Base-by-base conservation (phyloP, 192 early-diverging fungal species). In the Dissophora ornata region DNA sequence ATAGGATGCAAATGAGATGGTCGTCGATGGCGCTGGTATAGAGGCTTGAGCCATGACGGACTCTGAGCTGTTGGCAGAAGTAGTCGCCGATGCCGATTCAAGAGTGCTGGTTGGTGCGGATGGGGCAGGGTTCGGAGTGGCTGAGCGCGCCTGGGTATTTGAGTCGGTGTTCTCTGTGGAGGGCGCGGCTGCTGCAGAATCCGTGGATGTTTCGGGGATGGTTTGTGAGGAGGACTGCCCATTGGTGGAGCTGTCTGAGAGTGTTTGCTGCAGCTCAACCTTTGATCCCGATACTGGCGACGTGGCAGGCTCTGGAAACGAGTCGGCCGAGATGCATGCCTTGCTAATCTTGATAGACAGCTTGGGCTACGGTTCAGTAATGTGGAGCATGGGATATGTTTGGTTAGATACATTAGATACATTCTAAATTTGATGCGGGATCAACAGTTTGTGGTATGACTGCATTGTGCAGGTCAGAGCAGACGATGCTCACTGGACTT, bases 291-390 rank as follows among this genome's bases (percentile, higher is more conserved):
- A 7, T 48, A 50, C 52, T 22, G 57, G 32, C 13, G 59, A 47
- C 19, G 25, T 40, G 57, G 8, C 24, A 46, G 48, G 30, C 10
- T 65, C 42, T 36, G 38, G 19, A 46, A 51, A 67, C 19, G 73
- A 9, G 30, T 62, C 59, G 22, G 65, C 45, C 16, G 65, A 57
- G 50, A 77, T 77, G 21, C 57, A 36, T 4, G 63, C 51, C 41
- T 77, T 77, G 59, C 73, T 77, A 30, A 77, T 57, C 47, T 77
- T 77, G 51, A 77, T 34, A 7, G 73, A 62, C 9, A 77, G 54
- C 28, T 55, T 55, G 12, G 73, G 73, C 73, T 77, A 57, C 34
- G 10, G 19, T 38, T 6, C 36, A 13, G 13, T 13, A 6, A 38
- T 38, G 36, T 13, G 36, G 36, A 38, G 36, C 13, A n/a, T n/a